phyloP scores from a whole-genome alignment of 192 early-diverging fungal species.

The Backusella circina region DNA sequence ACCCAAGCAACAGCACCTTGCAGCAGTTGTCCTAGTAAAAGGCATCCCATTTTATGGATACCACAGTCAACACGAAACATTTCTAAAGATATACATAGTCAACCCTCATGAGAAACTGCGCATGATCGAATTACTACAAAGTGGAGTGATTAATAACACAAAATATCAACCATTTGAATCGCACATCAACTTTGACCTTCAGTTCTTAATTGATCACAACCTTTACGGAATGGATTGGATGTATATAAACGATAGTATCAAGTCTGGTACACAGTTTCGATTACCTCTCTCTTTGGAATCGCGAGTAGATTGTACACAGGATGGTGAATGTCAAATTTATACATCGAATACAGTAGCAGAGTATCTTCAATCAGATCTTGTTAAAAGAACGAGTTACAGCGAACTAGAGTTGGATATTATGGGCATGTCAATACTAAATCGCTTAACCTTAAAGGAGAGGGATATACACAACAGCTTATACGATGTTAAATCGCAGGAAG shows the following conservation, averaged over 20 bases:
- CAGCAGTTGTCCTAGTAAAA: conserved; percentile 68
- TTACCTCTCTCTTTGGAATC: conserved; percentile 10
- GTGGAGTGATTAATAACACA: conserved; percentile 70
- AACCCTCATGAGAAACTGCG: conserved; percentile 58
- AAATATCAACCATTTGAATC: conserved; percentile 73
- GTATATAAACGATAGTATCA: conserved; percentile 34
- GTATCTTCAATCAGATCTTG: conserved; percentile 10
- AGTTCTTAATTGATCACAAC: conserved; percentile 87
- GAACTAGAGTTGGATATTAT: conserved; percentile 76
- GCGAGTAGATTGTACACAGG: not conserved
- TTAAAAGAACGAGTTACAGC: conserved; percentile 55
- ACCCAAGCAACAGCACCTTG: conserved; percentile 45
- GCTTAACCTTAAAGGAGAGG: conserved; percentile 43
- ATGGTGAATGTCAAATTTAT: not conserved
- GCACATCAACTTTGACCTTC: conserved; percentile 78
- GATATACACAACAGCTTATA: conserved; percentile 40
- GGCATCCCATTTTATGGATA: conserved; percentile 91
- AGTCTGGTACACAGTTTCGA: conserved; percentile 1
- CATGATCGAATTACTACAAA: conserved; percentile 62
- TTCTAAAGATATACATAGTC: conserved; percentile 72
- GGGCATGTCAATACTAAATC: conserved; percentile 63
- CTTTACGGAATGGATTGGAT: conserved; percentile 86
- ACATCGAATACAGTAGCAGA: conserved; percentile 12
- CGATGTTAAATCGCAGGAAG: conserved; percentile 27
- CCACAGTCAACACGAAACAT: conserved; percentile 60